Conservation (phyloP, 2,329 filamentous ascomycete genomes). For the Colletotrichum sp. region DNA sequence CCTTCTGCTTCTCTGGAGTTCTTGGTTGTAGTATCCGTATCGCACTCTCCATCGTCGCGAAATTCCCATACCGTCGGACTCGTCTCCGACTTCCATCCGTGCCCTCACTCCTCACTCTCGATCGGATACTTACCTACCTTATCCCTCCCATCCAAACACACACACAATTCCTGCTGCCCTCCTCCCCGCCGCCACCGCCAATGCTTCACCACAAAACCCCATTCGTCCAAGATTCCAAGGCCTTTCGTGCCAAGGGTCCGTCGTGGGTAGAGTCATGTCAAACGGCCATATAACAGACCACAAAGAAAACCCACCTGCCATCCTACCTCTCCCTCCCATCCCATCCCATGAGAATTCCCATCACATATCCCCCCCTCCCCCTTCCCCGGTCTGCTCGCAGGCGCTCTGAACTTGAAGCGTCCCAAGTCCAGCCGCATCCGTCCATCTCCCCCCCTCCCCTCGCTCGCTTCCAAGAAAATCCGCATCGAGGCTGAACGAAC, state of each 20-base stretch:
- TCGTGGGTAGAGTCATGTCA: background rate
- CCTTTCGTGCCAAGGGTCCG: background rate
- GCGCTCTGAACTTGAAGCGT: background rate
- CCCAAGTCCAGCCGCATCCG: background rate
- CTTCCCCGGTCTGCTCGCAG: background rate
- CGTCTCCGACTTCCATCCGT: background rate
- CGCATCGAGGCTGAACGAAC: background rate
- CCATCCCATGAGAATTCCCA: background rate
- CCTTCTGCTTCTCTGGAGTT: background rate
- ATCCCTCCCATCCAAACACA: background rate
- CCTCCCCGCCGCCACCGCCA: background rate
- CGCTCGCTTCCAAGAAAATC: background rate
- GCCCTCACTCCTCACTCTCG: background rate
- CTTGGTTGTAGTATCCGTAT: background rate
- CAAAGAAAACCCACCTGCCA: background rate
- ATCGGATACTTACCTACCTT: background rate
- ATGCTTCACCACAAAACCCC: background rate
- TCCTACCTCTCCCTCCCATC: background rate
- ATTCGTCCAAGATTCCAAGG: background rate
- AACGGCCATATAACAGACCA: background rate
- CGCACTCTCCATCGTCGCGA: background rate
- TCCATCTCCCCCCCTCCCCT: background rate
- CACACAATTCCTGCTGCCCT: background rate
- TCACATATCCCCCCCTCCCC: background rate
- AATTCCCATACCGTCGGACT: background rate